A percentile compares a stretch with the other conserved stretches of the same genome.
These are phyloP conservation scores for Verticillium nonalfalfae DNA, from an alignment of 2,329 filamentous ascomycete species.

Conservation along the genomic window DNA sequence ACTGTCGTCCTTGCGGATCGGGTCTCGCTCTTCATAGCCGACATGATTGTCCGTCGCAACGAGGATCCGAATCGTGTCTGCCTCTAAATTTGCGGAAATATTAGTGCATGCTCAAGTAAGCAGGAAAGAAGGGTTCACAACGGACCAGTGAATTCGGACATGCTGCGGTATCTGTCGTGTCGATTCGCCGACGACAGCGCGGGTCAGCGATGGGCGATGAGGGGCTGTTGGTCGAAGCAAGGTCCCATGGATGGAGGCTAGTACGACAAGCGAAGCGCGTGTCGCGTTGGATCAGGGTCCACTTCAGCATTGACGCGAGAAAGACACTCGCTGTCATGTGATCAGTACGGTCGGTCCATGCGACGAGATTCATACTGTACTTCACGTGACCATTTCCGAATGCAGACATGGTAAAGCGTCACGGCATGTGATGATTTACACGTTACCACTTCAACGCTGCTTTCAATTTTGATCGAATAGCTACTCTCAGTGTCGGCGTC, in stretches of 20 bases:
- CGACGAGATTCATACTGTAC: too few species aligned
- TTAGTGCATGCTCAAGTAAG: not conserved
- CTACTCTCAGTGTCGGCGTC: too few species aligned
- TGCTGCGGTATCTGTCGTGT: not conserved
- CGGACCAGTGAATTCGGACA: not conserved
- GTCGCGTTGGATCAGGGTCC: not conserved
- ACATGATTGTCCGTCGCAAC: constrained; percentile 97
- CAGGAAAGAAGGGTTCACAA: not conserved
- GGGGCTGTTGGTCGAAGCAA: not conserved
- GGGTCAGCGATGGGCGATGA: not conserved
- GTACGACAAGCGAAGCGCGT: not conserved
- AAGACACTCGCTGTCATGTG: not conserved
- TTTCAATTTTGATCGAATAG: too few species aligned
- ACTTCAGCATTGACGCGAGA: not conserved
- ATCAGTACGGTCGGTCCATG: not conserved
- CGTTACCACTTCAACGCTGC: too few species aligned
- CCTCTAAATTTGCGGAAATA: constrained; percentile 24
- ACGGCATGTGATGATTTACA: too few species aligned
- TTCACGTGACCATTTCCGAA: too few species aligned
- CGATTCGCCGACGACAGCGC: not conserved
- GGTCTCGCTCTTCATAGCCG: constrained; percentile 88
- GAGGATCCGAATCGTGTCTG: constrained; percentile 90
- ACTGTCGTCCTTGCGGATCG: constrained; percentile 92
- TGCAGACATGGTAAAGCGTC: too few species aligned
- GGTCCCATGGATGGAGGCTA: not conserved